Evolutionary conservation across 768 basidiomycete species (phyloP).

Genomic region (Tremella yokohamensis): DNA sequence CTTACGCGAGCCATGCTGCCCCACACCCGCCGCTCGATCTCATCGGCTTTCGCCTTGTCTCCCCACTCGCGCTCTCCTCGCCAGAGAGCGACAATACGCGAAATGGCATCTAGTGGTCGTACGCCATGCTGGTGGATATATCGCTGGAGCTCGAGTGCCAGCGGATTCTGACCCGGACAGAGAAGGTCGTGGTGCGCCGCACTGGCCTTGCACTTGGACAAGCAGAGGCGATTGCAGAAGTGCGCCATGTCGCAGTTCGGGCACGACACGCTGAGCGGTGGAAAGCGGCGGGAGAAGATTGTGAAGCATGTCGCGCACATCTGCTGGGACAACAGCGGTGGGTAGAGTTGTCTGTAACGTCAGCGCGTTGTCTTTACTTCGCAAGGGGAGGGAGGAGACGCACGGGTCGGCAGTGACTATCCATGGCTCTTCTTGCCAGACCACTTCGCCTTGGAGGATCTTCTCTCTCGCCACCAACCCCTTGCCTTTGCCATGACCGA

Average conservation of each 20-base stretch:
- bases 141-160: slow-evolving; percentile 60
- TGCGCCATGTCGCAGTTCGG: slow-evolving; percentile 58
- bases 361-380: slow-evolving; percentile 1
- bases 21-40: slow-evolving; percentile 54
- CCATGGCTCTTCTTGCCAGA: slow-evolving; percentile 71
- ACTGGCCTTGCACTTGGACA: slow-evolving; percentile 56
- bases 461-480: slow-evolving; percentile 70
- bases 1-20: slow-evolving; percentile 67
- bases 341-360: slow-evolving; percentile 70
- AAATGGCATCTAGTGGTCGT: slow-evolving; percentile 72
- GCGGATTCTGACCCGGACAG: slow-evolving; percentile 72
- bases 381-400: slow-evolving; percentile 11
- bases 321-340: slow-evolving; percentile 59
- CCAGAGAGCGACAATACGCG: slow-evolving; percentile 64
- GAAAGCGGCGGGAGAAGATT: slow-evolving; percentile 57
- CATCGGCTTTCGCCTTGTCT: slow-evolving; percentile 54
- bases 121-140: slow-evolving; percentile 64
- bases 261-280: slow-evolving; percentile 58
- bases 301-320: slow-evolving; percentile 72
- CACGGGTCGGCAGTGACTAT: slow-evolving; percentile 38
- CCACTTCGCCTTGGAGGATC: slow-evolving; percentile 66
- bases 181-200: slow-evolving; percentile 64
- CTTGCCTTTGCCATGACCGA: slow-evolving; percentile 71
- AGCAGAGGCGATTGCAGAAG: slow-evolving; percentile 79
- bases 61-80: slow-evolving; percentile 58